phyloP scores from a whole-genome alignment of 1,139 yeast genomes.

The Protomyces inouyei region DNA sequence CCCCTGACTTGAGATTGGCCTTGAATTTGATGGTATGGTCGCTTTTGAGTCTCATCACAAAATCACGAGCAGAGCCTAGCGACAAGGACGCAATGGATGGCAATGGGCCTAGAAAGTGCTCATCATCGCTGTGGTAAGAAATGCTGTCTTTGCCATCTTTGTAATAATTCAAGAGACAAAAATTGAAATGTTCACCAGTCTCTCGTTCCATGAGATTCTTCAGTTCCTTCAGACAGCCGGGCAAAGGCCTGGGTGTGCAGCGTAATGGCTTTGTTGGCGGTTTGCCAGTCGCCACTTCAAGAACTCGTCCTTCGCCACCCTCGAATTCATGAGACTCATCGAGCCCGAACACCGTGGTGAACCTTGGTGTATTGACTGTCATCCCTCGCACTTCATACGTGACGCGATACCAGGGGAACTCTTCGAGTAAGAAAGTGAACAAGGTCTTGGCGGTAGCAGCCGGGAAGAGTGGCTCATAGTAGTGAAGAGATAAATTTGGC shows the following conservation, averaged over 20 bases:
- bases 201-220: conserved; percentile 1
- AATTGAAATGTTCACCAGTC: conserved; percentile 17
- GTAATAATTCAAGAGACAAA: conserved; percentile 24
- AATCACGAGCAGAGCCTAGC: conserved; percentile 21
- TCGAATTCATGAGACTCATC: conserved; percentile 18
- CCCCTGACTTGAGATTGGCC: conserved; percentile 7
- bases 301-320: not conserved
- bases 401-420: conserved; percentile 26
- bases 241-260: conserved; percentile 22
- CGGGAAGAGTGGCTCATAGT: conserved; percentile 18
- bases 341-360: conserved; percentile 25
- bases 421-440: conserved; percentile 15
- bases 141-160: conserved; percentile 24
- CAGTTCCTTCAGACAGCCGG: conserved; percentile 13
- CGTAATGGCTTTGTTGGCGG: conserved; percentile 12
- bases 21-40: not conserved
- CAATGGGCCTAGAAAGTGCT: conserved; percentile 20
- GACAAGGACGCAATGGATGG: conserved; percentile 21
- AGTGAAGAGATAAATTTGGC: not conserved
- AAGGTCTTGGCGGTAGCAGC: not conserved
- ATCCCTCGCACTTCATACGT: conserved; percentile 19
- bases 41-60: conserved; percentile 16
- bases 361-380: conserved; percentile 27
- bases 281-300: not conserved
- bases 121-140: conserved; percentile 28